These are phyloP conservation scores for Phascolomyces articulosus DNA, from an alignment of 371 early-diverging fungal species.

Conservation along the genomic window DNA sequence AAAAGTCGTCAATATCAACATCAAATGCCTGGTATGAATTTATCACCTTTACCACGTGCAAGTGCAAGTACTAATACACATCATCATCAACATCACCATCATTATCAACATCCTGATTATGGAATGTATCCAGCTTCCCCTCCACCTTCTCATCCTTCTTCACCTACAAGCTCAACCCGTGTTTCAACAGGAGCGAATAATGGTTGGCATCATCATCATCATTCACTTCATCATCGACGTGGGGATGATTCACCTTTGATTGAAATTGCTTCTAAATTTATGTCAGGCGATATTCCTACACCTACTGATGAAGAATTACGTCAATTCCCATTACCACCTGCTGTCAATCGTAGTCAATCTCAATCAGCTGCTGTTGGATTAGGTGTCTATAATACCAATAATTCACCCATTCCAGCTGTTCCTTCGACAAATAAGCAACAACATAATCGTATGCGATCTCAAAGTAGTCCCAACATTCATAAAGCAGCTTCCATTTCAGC, in stretches of 20 bases:
- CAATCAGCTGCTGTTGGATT: constrained; percentile 34
- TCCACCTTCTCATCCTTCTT: constrained; percentile 64
- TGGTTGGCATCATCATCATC: constrained; percentile 1
- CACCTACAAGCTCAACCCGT: constrained; percentile 59
- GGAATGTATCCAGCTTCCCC: constrained; percentile 60
- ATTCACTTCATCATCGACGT: constrained; percentile 25
- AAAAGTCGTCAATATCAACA: constrained; percentile 12
- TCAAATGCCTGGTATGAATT: constrained; percentile 35
- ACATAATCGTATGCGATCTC: constrained; percentile 62
- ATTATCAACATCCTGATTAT: constrained; percentile 21
- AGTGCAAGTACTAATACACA: constrained; percentile 29
- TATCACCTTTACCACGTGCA: constrained; percentile 42
- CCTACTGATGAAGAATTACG: constrained; percentile 17
- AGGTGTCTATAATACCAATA: constrained; percentile 17
- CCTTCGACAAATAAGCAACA: constrained; percentile 18
- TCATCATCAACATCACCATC: constrained; percentile 3
- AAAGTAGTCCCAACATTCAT: constrained; percentile 72
- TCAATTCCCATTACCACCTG: constrained; percentile 22
- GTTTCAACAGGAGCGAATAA: constrained; percentile 20
- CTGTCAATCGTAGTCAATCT: constrained; percentile 47
- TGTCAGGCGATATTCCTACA: constrained; percentile 29
- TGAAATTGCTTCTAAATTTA: constrained; percentile 45
- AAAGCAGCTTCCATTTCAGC: constrained; percentile 17
- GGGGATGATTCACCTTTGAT: constrained; percentile 41
- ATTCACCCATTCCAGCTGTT: constrained; percentile 14